Conservation (phyloP, 371 early-diverging fungal genomes). For the Choanephora cucurbitarum region DNA sequence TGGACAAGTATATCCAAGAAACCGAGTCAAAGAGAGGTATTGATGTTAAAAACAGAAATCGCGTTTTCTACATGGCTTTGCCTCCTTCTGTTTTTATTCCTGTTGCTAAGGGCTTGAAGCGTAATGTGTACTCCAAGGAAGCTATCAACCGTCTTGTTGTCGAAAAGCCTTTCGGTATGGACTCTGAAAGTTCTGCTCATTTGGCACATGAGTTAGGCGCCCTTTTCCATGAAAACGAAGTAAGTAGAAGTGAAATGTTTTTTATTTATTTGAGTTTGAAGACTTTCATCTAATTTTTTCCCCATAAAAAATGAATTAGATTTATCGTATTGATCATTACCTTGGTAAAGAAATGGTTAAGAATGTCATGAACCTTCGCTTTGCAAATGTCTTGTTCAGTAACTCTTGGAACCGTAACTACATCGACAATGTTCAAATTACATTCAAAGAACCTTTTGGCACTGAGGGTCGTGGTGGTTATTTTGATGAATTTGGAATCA, state of each 20-base stretch:
- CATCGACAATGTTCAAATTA: slow-evolving; percentile 96
- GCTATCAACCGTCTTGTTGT: slow-evolving; percentile 84
- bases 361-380: slow-evolving; percentile 91
- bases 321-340: slow-evolving; percentile 98
- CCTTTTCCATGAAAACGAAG: slow-evolving; percentile 82
- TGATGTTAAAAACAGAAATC: slow-evolving; percentile 29
- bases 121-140: slow-evolving; percentile 59
- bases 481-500: slow-evolving; percentile 99
- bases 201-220: slow-evolving; percentile 71
- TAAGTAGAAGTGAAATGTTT: slow-evolving; percentile 25
- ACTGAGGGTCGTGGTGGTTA: slow-evolving; percentile 99
- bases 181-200: slow-evolving; percentile 74
- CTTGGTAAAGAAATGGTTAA: slow-evolving; percentile 99
- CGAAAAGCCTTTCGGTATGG: slow-evolving; percentile 98
- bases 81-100: slow-evolving; percentile 95
- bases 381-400: slow-evolving; percentile 93
- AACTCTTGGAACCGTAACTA: slow-evolving; percentile 89
- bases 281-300: too few relatives aligned
- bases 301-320: slow-evolving; percentile 43
- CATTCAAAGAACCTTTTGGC: slow-evolving; percentile 98
- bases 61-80: slow-evolving; percentile 93
- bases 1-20: slow-evolving; percentile 61
- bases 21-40: slow-evolving; percentile 46
- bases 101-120: slow-evolving; percentile 78
- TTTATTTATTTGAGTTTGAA: too few relatives aligned